Base-by-base conservation (phyloP, 116 monocot species). In the Papilionanthe hybrid region DNA sequence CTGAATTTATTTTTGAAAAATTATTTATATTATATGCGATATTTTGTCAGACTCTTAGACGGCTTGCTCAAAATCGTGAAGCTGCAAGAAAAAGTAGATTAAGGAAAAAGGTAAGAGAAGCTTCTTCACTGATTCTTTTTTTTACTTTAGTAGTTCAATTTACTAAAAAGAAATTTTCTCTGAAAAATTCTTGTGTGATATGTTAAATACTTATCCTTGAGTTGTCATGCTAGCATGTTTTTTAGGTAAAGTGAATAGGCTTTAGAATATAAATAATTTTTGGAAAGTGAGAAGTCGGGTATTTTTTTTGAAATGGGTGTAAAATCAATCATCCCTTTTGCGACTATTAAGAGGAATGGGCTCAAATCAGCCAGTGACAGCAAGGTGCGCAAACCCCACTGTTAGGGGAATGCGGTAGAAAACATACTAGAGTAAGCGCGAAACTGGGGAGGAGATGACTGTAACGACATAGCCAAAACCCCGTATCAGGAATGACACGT, bases 21-120 rank as follows among this genome's bases (percentile, higher is more conserved):
- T 5, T 23, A 0, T 73, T 41, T 11, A 37, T 23, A 2, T n/a
- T 45, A 56, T 41, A 56, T 2, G 55, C 72, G 20, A 55, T 72
- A 56, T 1, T 67, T 81, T 76, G 2, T 4, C 82, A 95, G 95
- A 87, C 86, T 22, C 88, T 92, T 77, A 87, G 95, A 9, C 86
- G 95, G 42, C 92, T 95, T 83, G 95, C 95, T 79, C 95, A 95
- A 81, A 95, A 95, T 88, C 95, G 95, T 78, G 95, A 95, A 88
- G 95, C 95, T 88, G 95, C 95, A 20, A 87, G 95, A 75, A 95
- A 95, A 88, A 95, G 95, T 63, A 78, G 95, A 30, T 86, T 95
- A 77, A 87, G 92, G 65, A 98, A 98, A 80, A 96, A 93, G 91
- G 93, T 93, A 86, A 45, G 22, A 73, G 20, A 10, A 43, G 11